Conservation (phyloP, 257 asterid genomes). For the Penstemon eatonii region DNA sequence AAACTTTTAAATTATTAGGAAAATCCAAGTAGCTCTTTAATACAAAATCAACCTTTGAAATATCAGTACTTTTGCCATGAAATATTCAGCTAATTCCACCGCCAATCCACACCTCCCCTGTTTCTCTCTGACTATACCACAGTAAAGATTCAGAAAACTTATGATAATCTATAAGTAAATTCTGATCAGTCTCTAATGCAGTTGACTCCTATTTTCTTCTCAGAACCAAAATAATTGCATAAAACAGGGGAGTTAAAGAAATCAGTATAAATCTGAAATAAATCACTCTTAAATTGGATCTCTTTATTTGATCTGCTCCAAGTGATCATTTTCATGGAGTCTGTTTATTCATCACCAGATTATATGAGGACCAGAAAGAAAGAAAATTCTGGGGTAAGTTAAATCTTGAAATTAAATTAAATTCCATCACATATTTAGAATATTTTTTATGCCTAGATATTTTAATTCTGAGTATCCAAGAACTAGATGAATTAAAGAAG, state of each 20-base stretch:
- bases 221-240: slow-evolving; percentile 20
- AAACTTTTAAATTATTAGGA: slow-evolving; percentile 2
- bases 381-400: slow-evolving; percentile 53
- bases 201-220: slow-evolving; percentile 34
- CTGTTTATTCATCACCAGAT: slow-evolving; percentile 59
- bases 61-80: slow-evolving; percentile 13
- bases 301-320: slow-evolving; percentile 21
- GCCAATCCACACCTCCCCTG: not conserved
- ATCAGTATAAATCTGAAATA: slow-evolving; percentile 15
- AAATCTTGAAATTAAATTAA: not conserved
- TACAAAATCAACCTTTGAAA: slow-evolving; percentile 29
- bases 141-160: not conserved
- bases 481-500: not conserved
- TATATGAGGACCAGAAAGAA: slow-evolving; percentile 43
- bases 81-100: slow-evolving; percentile 2
- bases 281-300: slow-evolving; percentile 24
- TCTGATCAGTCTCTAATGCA: slow-evolving; percentile 28
- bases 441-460: not conserved
- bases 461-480: not conserved
- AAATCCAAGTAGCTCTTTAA: slow-evolving; percentile 19
- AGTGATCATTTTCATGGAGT: slow-evolving; percentile 34
- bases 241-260: slow-evolving; percentile 29
- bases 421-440: not conserved
- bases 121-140: slow-evolving; percentile 20
- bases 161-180: too few species aligned